These are phyloP conservation scores for Avena eriantha DNA, from an alignment of 176 grass and related monocot species.

Conservation along the genomic window DNA sequence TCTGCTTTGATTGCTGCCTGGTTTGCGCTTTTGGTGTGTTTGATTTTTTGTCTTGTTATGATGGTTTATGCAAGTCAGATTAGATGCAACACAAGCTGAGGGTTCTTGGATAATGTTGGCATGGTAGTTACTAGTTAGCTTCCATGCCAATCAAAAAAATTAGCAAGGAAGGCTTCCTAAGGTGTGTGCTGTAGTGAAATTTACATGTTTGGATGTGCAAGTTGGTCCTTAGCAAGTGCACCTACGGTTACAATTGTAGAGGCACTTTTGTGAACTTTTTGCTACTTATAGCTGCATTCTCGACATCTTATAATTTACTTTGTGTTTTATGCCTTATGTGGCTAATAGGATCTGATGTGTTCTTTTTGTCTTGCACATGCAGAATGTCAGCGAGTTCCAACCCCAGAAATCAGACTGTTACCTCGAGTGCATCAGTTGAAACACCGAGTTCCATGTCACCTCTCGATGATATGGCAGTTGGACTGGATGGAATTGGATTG, in stretches of 20 bases:
- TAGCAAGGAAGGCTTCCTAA: slow-evolving; percentile 35
- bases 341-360: slow-evolving; percentile 24
- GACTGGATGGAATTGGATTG: slow-evolving; percentile 24
- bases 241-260: neutral
- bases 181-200: slow-evolving; percentile 37
- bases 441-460: slow-evolving; percentile 23
- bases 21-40: slow-evolving; percentile 29
- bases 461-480: slow-evolving; percentile 12
- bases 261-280: neutral
- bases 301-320: neutral
- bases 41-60: slow-evolving; percentile 42
- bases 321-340: slow-evolving; percentile 10
- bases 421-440: slow-evolving; percentile 47
- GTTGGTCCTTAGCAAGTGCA: neutral
- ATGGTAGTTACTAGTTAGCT: slow-evolving; percentile 37
- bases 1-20: slow-evolving; percentile 26
- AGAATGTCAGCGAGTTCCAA: slow-evolving; percentile 32
- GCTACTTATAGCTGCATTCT: neutral
- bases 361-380: slow-evolving; percentile 29
- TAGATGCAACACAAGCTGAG: slow-evolving; percentile 26
- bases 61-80: slow-evolving; percentile 37
- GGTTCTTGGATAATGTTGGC: slow-evolving; percentile 21
- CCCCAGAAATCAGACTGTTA: slow-evolving; percentile 30
- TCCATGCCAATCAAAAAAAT: slow-evolving; percentile 2
- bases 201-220: neutral